These are phyloP conservation scores for Salinomyces thailandicus DNA, from an alignment of 2,329 filamentous ascomycete genomes.

Conservation along the genomic window DNA sequence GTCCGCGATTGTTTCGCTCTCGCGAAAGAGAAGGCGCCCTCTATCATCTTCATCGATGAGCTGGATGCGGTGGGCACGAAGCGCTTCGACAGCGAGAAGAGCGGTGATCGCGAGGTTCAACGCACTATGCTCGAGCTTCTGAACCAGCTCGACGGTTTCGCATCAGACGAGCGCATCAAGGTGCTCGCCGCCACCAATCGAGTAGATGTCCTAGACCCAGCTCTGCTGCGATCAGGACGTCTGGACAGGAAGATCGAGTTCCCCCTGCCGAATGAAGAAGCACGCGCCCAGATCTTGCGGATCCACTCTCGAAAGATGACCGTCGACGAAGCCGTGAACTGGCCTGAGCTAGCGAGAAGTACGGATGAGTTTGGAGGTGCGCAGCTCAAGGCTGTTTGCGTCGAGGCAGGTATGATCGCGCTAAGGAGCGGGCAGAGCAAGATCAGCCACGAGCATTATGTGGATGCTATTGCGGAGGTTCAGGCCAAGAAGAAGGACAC, in stretches of 20 bases:
- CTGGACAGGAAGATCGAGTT: conserved; percentile 99
- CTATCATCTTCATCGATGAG: conserved; percentile 99
- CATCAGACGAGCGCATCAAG: conserved; percentile 87
- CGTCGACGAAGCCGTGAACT: conserved; percentile 86
- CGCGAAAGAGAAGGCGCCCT: conserved; percentile 95
- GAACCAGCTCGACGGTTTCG: conserved; percentile 96
- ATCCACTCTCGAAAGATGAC: conserved; percentile 99
- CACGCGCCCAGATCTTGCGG: conserved; percentile 88
- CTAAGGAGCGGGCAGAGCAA: conserved; percentile 88
- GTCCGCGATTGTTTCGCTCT: conserved; percentile 95
- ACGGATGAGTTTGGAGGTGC: conserved; percentile 98
- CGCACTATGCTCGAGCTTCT: conserved; percentile 97
- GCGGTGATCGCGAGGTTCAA: conserved; percentile 93
- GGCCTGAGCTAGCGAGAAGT: conserved; percentile 86
- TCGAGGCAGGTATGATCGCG: conserved; percentile 98
- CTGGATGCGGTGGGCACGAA: conserved; percentile 97
- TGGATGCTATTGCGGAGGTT: conserved; percentile 95
- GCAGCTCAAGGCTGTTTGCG: conserved; percentile 95
- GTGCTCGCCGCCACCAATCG: conserved; percentile 99
- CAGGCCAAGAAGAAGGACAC: conserved; percentile 76
- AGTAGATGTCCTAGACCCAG: conserved; percentile 91
- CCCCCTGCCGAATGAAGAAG: conserved; percentile 94
- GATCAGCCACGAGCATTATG: conserved; percentile 96
- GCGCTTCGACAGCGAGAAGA: conserved; percentile 97
- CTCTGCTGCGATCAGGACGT: conserved; percentile 81